A percentile compares a stretch with the other conserved stretches of the same genome.
These are phyloP conservation scores for Podospora appendiculata DNA, from an alignment of 495 filamentous ascomycete species.

Conservation along the genomic window DNA sequence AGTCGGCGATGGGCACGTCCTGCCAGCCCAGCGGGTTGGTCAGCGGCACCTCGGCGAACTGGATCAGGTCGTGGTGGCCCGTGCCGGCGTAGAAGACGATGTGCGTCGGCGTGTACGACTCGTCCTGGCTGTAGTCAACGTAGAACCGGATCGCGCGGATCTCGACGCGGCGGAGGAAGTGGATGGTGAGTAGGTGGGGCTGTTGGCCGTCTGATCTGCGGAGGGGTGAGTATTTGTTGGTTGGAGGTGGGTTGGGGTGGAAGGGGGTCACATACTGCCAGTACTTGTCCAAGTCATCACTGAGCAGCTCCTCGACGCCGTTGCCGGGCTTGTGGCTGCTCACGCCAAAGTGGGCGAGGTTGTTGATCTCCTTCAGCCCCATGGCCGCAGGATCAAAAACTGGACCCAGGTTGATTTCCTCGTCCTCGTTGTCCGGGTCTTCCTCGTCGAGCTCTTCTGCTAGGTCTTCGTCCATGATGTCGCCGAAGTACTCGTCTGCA, in stretches of 20 bases:
- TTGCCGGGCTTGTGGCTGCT: slow-evolving; percentile 87
- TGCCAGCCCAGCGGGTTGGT: slow-evolving; percentile 82
- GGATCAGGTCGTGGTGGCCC: slow-evolving; percentile 75
- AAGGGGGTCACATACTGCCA: slow-evolving; percentile 64
- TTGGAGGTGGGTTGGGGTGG: not conserved
- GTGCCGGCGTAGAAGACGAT: slow-evolving; percentile 82
- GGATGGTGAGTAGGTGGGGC: slow-evolving; percentile 85
- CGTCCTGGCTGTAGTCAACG: slow-evolving; percentile 84
- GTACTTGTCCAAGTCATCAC: slow-evolving; percentile 70
- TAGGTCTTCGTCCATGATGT: slow-evolving; percentile 19
- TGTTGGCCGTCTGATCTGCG: slow-evolving; percentile 82
- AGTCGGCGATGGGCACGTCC: slow-evolving; percentile 67
- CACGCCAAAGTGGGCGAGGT: slow-evolving; percentile 89
- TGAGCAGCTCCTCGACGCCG: slow-evolving; percentile 75
- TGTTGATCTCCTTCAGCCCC: slow-evolving; percentile 83
- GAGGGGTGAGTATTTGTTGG: not conserved
- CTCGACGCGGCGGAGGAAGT: slow-evolving; percentile 88
- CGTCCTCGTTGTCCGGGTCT: slow-evolving; percentile 10
- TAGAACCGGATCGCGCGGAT: slow-evolving; percentile 78
- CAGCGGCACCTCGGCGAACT: slow-evolving; percentile 74
- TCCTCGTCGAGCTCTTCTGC: slow-evolving; percentile 4
- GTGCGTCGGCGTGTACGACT: slow-evolving; percentile 94
- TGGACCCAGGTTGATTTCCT: slow-evolving; percentile 10
- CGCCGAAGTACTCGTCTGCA: slow-evolving; percentile 17
- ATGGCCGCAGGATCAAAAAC: slow-evolving; percentile 36